Conservation (phyloP, 352 stramenopile species). For the Phytophthora cryptogea region DNA sequence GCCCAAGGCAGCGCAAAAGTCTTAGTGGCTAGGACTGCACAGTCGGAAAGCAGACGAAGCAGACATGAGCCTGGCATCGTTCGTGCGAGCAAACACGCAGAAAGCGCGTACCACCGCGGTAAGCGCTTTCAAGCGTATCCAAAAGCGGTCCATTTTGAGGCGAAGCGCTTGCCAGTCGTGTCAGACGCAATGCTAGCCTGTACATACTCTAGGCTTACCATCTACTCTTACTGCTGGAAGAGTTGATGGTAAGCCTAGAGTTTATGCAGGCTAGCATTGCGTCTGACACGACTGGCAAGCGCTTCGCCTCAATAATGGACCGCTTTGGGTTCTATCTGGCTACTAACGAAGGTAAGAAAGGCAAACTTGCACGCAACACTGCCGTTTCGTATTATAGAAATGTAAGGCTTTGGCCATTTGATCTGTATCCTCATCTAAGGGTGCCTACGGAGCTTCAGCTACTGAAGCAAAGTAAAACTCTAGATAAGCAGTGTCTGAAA, state of each 20-base stretch:
- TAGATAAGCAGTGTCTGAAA: slow-evolving; percentile 29
- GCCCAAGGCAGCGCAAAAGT: background rate
- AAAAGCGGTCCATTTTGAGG: slow-evolving; percentile 11
- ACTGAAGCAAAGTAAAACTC: slow-evolving; percentile 13
- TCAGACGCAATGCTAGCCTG: slow-evolving; percentile 4
- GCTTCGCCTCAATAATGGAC: slow-evolving; percentile 8
- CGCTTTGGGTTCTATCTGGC: slow-evolving; percentile 18
- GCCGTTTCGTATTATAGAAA: slow-evolving; percentile 13
- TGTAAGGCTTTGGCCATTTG: slow-evolving; percentile 12
- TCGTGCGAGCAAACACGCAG: slow-evolving; percentile 15
- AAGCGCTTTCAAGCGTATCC: slow-evolving; percentile 1
- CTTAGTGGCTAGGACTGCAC: background rate
- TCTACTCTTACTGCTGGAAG: slow-evolving; percentile 5
- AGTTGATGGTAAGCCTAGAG: slow-evolving; percentile 2
- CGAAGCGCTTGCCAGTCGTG: slow-evolving; percentile 2
- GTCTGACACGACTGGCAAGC: background rate
- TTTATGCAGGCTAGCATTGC: slow-evolving; percentile 8
- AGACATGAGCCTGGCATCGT: slow-evolving; percentile 13
- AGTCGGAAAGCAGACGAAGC: slow-evolving; percentile 6
- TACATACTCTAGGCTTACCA: slow-evolving; percentile 5
- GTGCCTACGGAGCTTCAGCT: slow-evolving; percentile 10
- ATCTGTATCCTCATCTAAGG: slow-evolving; percentile 2
- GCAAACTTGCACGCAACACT: slow-evolving; percentile 16
- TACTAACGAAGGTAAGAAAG: slow-evolving; percentile 20
- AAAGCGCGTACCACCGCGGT: slow-evolving; percentile 13